Evolutionary conservation across 2,329 filamentous ascomycete species (phyloP), one percentile per base, ranked within the genome.

Genomic region (Keithomyces neogunnii): DNA sequence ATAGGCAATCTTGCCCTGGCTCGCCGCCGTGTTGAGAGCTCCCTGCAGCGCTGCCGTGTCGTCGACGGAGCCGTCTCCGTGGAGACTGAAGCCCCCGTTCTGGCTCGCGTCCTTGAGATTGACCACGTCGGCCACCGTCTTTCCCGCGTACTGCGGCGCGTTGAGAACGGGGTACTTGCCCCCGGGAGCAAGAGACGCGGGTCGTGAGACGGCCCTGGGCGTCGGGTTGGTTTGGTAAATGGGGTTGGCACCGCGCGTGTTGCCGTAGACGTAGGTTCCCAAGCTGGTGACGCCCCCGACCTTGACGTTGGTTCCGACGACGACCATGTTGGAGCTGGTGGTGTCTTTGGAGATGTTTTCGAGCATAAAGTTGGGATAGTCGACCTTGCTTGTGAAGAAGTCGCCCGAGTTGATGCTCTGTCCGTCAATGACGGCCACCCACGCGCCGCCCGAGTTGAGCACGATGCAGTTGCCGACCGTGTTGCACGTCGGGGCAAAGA

Each of bases 341-440:
- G 64, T 70, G 52, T 73, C 69, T 53, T 72, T 72, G 56, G 53
- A 61, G 10, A 73, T 59, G 55, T 73, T 74, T 47, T 73, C 70
- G 26, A 73, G 70, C 7, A 73, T 43, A 55, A 72, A 69, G 4
- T 68, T 72, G 7, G 71, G 69, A 43, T 58, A 65, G 26, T 53
- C 59, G 3, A 58, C 66, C 1, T 19, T 13, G 13, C 69, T 72
- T 28, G 59, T 54, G 31, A 73, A 66, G 0, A 67, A 70, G 11
- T 69, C 60, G 6, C 72, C 72, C 0, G 71, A 73, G 53, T 71
- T 71, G 43, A 67, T 62, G 1, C 69, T 72, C 35, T 56, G 67
- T 39, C 59, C 68, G 45, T 74, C 71, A 30, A 73, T 59, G 4
- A 74, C 51, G 11, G 63, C 69, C 19, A 74, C 67, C 62, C 65